phyloP scores from a whole-genome alignment of 1,284 basidiomycete species.

The Heliocybe sulcata region DNA sequence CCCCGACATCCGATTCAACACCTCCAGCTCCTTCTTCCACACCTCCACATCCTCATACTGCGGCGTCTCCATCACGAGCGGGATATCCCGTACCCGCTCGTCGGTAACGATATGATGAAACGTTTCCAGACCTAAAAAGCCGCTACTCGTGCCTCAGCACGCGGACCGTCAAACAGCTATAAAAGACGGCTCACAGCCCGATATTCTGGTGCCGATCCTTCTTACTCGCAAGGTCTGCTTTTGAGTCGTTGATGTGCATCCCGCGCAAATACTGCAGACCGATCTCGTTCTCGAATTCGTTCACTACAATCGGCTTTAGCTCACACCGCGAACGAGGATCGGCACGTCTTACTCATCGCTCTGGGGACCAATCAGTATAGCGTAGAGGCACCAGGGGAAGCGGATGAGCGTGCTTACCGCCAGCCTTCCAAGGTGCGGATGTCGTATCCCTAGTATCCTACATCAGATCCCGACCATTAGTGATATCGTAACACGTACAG shows the following conservation, averaged over 20 bases:
- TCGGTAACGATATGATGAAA: conserved; percentile 72
- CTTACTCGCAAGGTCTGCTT: conserved; percentile 53
- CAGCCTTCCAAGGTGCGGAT: conserved; percentile 61
- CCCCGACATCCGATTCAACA: conserved; percentile 42
- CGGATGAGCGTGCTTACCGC: conserved; percentile 42
- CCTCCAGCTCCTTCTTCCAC: conserved; percentile 68
- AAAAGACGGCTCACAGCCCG: conserved; percentile 48
- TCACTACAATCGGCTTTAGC: conserved; percentile 29
- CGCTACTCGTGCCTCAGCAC: conserved; percentile 29
- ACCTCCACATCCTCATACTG: conserved; percentile 51
- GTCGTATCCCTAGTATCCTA: conserved; percentile 59
- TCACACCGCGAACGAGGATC: not conserved
- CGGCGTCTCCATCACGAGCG: conserved; percentile 81
- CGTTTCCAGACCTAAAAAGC: conserved; percentile 54
- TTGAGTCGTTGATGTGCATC: conserved; percentile 85
- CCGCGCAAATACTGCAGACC: conserved; percentile 70
- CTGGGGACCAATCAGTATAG: conserved; percentile 5
- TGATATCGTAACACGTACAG: conserved; percentile 49
- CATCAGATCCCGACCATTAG: no score
- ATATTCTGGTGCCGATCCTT: conserved; percentile 84
- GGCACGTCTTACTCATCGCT: conserved; percentile 12
- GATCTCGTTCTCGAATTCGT: conserved; percentile 58
- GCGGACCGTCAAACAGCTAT: not conserved
- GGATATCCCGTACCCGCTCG: conserved; percentile 59
- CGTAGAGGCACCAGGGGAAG: not conserved